These are phyloP conservation scores for Zymoseptoria brevis DNA, from an alignment of 2,329 filamentous ascomycete species.

Conservation along the genomic window DNA sequence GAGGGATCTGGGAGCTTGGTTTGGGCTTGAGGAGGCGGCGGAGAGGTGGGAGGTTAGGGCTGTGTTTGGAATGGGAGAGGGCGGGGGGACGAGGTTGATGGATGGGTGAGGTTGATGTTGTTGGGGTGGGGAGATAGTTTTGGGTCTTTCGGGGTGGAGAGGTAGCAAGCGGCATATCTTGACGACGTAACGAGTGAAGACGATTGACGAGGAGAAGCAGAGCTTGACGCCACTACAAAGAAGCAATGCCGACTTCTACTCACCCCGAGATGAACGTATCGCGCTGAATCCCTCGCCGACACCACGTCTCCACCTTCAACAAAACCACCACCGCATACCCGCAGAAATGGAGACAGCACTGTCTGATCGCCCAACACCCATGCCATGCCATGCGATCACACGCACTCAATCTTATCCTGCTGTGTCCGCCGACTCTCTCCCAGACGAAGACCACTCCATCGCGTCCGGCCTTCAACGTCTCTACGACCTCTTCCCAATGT, in stretches of 20 bases:
- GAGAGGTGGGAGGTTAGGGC: slow-evolving; percentile 20
- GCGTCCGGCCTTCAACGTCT: slow-evolving; percentile 8
- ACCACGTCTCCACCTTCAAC: not conserved
- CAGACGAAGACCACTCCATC: slow-evolving; percentile 8
- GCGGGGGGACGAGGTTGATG: not conserved
- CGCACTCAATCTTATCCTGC: not conserved
- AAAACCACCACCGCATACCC: not conserved
- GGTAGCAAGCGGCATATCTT: not conserved
- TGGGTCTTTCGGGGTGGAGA: too few species aligned
- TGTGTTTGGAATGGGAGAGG: not conserved
- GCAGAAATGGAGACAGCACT: not conserved
- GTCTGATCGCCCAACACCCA: not conserved
- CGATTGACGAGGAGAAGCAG: too few species aligned
- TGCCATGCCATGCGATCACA: not conserved
- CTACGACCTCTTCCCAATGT: slow-evolving; percentile 11
- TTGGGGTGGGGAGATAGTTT: too few species aligned
- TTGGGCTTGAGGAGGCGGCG: slow-evolving; percentile 18
- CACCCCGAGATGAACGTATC: not conserved
- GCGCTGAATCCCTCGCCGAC: not conserved
- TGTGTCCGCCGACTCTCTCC: too few species aligned
- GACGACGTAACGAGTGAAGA: not conserved
- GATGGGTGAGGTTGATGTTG: not conserved
- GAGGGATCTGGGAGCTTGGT: slow-evolving; percentile 22
- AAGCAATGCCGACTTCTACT: not conserved
- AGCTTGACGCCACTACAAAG: too few species aligned